Evolutionary conservation across 176 grass and related monocot species (phyloP), one percentile per base, ranked within the genome.

Genomic region (Musa beccarii): DNA sequence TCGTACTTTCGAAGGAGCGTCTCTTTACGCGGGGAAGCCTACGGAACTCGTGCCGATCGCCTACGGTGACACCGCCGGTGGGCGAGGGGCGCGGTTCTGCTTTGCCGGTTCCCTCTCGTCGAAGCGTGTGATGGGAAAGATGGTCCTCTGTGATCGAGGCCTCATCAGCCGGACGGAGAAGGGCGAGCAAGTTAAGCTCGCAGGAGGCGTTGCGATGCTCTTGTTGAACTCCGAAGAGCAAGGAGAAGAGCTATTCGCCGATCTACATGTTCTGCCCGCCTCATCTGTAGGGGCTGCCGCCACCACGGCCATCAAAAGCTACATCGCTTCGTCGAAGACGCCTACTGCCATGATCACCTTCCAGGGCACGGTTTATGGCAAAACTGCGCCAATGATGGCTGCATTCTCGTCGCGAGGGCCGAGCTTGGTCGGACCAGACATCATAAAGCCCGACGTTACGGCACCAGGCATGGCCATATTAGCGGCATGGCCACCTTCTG

Each of bases 361-460:
- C 56, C 9, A 50, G 10, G 69, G 66, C n/a, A 80, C 78, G 2
- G 22, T 25, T 17, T 28, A 62, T n/a, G 78, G 78, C 0, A 23
- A 43, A 16, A 23, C 68, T 12, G 69, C 78, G 5, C 78, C 79
- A 4, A 4, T 11, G 54, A 52, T 80, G 29, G 43, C 79, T 0
- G 54, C 17, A 3, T 80, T 80, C 57, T 80, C 79, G 49, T 73
- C 69, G 1, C 24, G 79, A 53, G 79, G 79, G 11, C 79, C 79
- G 19, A 80, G 59, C 49, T 8, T 29, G 22, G 49, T 52, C 34
- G 59, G 3, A 10, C 20, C 55, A 25, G 22, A 53, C 22, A 63
- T 80, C 57, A 19, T 73, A 28, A 73, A 80, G 69, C 79, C 79
- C 0, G 79, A 80, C 23, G 57, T 80, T 15, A 53, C 23, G 0